Evolutionary conservation across 129 eudicot genomes (phyloP), one percentile per base, ranked within the genome.

Genomic region (Rutidosis leptorrhynchoides): DNA sequence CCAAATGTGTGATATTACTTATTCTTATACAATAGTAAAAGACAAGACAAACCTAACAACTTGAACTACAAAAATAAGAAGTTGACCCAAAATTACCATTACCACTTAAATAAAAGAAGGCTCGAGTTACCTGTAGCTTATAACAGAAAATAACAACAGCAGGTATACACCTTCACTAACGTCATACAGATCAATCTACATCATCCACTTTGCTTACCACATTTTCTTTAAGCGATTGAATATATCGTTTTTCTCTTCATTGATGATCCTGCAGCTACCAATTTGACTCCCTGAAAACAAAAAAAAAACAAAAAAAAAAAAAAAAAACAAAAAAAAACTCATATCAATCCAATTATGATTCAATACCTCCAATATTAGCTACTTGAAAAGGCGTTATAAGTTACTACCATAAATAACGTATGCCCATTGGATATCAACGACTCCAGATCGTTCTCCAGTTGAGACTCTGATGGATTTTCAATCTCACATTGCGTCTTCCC

Each of bases 241-340:
- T 93, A 93, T 49, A 93, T 73, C 10, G 83, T 77, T 70, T 89
- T 88, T 68, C 83, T 77, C 70, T 75, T 86, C 85, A 76, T 67
- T 9, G 95, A 79, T 3, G 87, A 77, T 54, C 85, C 96, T 15
- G 79, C 83, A 52, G 99, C 89, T 73, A 93, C 99, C 84, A 93
- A 62, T 72, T 89, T 93, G 54, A 93, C 96, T 12, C 96, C 98
- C 98, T 88, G 77, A n/a, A n/a, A 42, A 66, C 64, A 61, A 53
- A 19, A 22, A 48, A n/a, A n/a, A n/a, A n/a, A n/a, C n/a, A n/a
- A n/a, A n/a, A n/a, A n/a, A n/a, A n/a, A n/a, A n/a, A n/a, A n/a
- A n/a, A n/a, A n/a, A n/a, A n/a, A n/a, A n/a, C n/a, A n/a, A n/a
- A n/a, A 59, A 32, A 58, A 17, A 1, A 22, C 30, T 26, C 11